Evolutionary conservation across 2,329 filamentous ascomycete species (phyloP).

Genomic region (Scedosporium minutisporum): DNA sequence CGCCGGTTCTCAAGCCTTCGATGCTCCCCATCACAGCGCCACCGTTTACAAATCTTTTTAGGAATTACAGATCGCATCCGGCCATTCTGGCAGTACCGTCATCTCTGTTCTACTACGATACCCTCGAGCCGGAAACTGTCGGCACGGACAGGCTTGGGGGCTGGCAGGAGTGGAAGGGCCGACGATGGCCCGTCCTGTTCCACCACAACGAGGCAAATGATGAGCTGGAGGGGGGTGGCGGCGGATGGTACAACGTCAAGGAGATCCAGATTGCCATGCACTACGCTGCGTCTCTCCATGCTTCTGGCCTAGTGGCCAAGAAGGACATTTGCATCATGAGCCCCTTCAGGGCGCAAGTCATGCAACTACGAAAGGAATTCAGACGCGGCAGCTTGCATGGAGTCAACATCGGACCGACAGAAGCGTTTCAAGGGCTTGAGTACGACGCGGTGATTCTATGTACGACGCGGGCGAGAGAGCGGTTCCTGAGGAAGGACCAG

Average conservation of each 20-base stretch:
- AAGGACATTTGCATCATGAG: slow-evolving; percentile 95
- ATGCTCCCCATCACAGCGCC: slow-evolving; percentile 73
- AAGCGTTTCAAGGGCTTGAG: slow-evolving; percentile 96
- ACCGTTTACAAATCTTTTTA: slow-evolving; percentile 2
- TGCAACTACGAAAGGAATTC: slow-evolving; percentile 95
- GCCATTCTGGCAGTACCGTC: slow-evolving; percentile 95
- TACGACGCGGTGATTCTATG: slow-evolving; percentile 98
- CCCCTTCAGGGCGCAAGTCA: slow-evolving; percentile 96
- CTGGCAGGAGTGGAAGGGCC: background rate
- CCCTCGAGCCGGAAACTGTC: slow-evolving; percentile 81
- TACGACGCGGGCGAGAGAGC: slow-evolving; percentile 25
- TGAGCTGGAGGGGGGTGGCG: slow-evolving; percentile 50
- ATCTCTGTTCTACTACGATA: slow-evolving; percentile 99
- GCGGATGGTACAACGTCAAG: slow-evolving; percentile 4
- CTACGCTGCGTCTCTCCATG: slow-evolving; percentile 96
- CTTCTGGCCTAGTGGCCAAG: slow-evolving; percentile 94
- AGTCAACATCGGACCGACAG: slow-evolving; percentile 94
- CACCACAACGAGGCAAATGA: slow-evolving; percentile 98
- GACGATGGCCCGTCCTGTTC: slow-evolving; percentile 67
- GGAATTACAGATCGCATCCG: slow-evolving; percentile 68
- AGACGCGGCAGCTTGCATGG: slow-evolving; percentile 95
- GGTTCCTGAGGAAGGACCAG: slow-evolving; percentile 95
- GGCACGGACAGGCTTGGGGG: slow-evolving; percentile 48
- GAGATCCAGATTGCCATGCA: slow-evolving; percentile 61
- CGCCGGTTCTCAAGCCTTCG: slow-evolving; percentile 81